Conservation (phyloP, 352 stramenopile genomes). For the Saprolegnia parasitica region DNA sequence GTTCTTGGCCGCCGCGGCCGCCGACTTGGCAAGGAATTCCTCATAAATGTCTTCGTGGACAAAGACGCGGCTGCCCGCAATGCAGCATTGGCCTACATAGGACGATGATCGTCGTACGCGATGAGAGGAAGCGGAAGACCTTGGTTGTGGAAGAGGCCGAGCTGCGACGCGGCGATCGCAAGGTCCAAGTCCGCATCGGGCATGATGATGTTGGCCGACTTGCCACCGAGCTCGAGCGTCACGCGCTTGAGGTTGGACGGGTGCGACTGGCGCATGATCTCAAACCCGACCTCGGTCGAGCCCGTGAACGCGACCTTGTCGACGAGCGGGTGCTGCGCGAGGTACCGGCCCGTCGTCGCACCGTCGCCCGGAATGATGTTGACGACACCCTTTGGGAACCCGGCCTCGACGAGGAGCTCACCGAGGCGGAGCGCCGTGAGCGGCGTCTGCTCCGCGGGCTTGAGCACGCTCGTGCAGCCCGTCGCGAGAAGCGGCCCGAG, state of each 20-base stretch:
- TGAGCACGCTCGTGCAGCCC: constrained; percentile 91
- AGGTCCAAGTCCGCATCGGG: constrained; percentile 64
- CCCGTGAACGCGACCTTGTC: constrained; percentile 85
- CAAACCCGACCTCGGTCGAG: constrained; percentile 50
- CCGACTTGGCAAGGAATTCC: constrained; percentile 67
- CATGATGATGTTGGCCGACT: constrained; percentile 72
- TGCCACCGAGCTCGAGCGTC: constrained; percentile 71
- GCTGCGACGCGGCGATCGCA: constrained; percentile 43
- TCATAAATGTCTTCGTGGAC: constrained; percentile 88
- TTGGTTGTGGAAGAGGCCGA: constrained; percentile 79
- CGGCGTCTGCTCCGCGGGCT: constrained; percentile 92
- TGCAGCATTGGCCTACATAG: constrained; percentile 71
- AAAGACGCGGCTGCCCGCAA: constrained; percentile 74
- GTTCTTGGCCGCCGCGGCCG: constrained; percentile 47
- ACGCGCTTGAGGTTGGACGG: constrained; percentile 65
- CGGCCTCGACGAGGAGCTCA: constrained; percentile 69
- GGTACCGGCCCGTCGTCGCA: constrained; percentile 36
- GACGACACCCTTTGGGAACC: constrained; percentile 70
- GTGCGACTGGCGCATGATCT: constrained; percentile 54
- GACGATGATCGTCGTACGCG: not conserved
- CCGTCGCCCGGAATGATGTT: constrained; percentile 71
- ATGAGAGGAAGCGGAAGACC: constrained; percentile 29
- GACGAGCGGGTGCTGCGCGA: constrained; percentile 50
- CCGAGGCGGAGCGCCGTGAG: constrained; percentile 86
- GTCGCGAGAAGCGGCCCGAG: constrained; percentile 79